These are phyloP conservation scores for Vanrija sp. DNA, from an alignment of 1,284 basidiomycete genomes.

Conservation along the genomic window DNA sequence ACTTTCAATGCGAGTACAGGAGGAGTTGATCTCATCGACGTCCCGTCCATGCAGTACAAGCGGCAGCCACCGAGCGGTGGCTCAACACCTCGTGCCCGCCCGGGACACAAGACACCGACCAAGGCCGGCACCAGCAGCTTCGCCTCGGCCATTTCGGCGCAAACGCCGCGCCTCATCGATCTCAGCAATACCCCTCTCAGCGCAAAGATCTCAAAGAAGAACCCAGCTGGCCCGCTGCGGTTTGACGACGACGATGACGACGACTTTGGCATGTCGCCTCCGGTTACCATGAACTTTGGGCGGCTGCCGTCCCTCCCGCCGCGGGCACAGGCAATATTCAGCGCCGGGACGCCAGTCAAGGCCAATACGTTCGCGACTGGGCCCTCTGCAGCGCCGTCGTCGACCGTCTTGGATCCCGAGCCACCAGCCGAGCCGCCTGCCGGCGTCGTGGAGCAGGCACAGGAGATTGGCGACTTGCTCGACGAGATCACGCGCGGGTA, in stretches of 20 bases:
- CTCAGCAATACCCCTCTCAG: constrained; percentile 59
- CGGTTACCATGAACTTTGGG: constrained; percentile 73
- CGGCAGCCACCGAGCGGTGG: neutral
- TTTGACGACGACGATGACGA: constrained; percentile 38
- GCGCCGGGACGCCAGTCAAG: constrained; percentile 52
- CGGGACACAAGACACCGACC: neutral
- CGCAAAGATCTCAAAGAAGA: constrained; percentile 44
- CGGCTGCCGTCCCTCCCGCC: constrained; percentile 55
- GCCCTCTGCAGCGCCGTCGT: too few species aligned
- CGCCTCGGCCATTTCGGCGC: neutral
- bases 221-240: neutral
- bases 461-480: constrained; percentile 38
- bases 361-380: neutral
- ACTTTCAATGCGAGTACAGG: neutral
- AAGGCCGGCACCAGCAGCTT: neutral
- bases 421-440: neutral
- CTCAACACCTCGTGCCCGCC: neutral
- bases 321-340: constrained; percentile 52
- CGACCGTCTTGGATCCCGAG: neutral
- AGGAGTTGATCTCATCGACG: neutral
- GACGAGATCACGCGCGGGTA: constrained; percentile 31
- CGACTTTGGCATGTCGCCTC: constrained; percentile 77
- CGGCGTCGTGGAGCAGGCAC: neutral
- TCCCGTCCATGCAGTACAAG: neutral
- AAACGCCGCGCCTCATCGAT: constrained; percentile 47